Evolutionary conservation across 2,329 filamentous ascomycete genomes (phyloP).

Genomic region (Lasiodiplodia sp.): DNA sequence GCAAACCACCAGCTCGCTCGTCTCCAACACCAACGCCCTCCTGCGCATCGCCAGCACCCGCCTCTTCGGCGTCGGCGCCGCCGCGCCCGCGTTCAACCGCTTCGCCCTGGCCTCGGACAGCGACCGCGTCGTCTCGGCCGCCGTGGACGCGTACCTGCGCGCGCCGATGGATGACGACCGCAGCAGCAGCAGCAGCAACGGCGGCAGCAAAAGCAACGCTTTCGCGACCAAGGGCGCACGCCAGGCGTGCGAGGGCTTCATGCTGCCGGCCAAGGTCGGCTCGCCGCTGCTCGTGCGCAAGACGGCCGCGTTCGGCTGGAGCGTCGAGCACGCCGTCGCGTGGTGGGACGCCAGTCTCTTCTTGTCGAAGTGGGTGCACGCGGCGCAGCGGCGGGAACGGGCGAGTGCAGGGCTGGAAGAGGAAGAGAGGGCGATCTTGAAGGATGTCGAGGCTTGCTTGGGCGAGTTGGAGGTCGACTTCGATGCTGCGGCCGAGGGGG

Average conservation of each 20-base stretch:
- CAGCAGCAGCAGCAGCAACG: background rate
- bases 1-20: conserved; percentile 34
- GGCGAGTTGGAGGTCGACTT: conserved; percentile 37
- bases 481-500: background rate
- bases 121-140: conserved; percentile 36
- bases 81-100: conserved; percentile 39
- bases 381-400: conserved; percentile 26
- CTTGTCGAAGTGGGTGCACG: conserved; percentile 45
- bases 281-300: conserved; percentile 39
- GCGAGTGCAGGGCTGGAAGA: conserved; percentile 8
- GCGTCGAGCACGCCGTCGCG: conserved; percentile 45
- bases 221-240: conserved; percentile 39
- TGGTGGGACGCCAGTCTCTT: conserved; percentile 45
- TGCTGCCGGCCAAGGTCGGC: conserved; percentile 39
- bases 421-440: conserved; percentile 39
- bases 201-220: conserved; percentile 5
- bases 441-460: conserved; percentile 37
- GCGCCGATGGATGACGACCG: conserved; percentile 35
- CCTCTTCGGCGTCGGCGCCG: conserved; percentile 39
- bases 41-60: conserved; percentile 44
- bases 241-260: conserved; percentile 40
- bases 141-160: conserved; percentile 37
- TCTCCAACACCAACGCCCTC: conserved; percentile 46
- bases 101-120: conserved; percentile 40
- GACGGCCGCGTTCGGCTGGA: conserved; percentile 44